Percentiles rank a stretch among this genome's conserved stretches.
Conservation (phyloP, 164 flowering plant species). For the Sextonia rubra region DNA sequence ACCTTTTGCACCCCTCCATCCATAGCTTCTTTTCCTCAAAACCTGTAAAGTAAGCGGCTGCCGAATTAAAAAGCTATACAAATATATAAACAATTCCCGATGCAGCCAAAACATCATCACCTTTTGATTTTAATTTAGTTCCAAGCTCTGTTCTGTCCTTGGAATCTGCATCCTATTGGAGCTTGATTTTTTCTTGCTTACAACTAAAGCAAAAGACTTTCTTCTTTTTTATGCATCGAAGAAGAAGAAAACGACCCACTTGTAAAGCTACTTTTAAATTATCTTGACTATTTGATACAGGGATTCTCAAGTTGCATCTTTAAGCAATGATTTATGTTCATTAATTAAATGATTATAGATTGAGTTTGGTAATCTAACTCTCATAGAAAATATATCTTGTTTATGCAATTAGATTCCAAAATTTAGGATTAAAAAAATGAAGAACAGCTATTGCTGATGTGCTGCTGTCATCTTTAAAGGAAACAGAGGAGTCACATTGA, state of each 20-base stretch:
- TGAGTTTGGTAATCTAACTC: no score
- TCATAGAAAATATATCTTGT: no score
- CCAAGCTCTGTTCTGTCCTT: slow-evolving; percentile 38
- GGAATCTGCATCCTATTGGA: slow-evolving; percentile 26
- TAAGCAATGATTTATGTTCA: background rate
- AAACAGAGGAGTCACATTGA: background rate
- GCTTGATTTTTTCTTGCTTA: slow-evolving; percentile 4
- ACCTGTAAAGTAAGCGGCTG: slow-evolving; percentile 49
- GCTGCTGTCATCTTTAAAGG: background rate
- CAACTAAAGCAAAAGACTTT: slow-evolving; percentile 1
- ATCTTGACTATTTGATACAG: background rate
- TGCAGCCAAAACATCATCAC: slow-evolving; percentile 5
- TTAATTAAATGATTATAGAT: background rate
- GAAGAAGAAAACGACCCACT: slow-evolving; percentile 2
- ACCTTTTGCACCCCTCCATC: slow-evolving; percentile 1
- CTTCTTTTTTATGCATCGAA: background rate
- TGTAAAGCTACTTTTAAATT: background rate
- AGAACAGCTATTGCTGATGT: background rate
- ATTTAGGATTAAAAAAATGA: background rate
- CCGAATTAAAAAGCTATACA: slow-evolving; percentile 24
- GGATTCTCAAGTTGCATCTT: background rate
- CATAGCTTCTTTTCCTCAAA: slow-evolving; percentile 18
- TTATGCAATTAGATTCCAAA: background rate
- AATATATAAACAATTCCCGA: slow-evolving; percentile 9
- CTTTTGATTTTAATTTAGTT: background rate